These are phyloP conservation scores for Clitopilus passeckerianus DNA, from an alignment of 768 basidiomycete species.

Conservation along the genomic window DNA sequence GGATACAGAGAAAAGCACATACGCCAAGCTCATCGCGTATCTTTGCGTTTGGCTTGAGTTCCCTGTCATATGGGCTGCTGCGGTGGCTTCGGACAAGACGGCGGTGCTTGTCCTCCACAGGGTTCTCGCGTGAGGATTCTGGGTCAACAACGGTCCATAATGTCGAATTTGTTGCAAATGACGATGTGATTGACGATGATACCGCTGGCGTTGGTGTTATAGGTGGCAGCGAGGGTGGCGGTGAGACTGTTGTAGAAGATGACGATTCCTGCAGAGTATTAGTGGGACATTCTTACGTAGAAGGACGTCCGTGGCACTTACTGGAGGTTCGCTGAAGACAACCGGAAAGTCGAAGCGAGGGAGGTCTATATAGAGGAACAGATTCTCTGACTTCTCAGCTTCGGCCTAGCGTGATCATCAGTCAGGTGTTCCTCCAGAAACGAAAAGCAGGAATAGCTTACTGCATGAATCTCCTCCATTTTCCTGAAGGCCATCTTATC, in stretches of 20 bases:
- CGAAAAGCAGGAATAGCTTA: slow-evolving; percentile 28
- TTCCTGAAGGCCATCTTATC: slow-evolving; percentile 90
- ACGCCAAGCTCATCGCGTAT: slow-evolving; percentile 91
- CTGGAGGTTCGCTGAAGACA: slow-evolving; percentile 88
- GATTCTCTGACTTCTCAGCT: slow-evolving; percentile 84
- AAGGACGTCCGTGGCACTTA: slow-evolving; percentile 4
- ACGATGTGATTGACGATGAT: slow-evolving; percentile 37
- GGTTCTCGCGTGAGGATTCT: slow-evolving; percentile 88
- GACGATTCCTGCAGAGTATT: slow-evolving; percentile 31
- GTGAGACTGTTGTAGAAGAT: slow-evolving; percentile 29
- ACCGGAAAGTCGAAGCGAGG: slow-evolving; percentile 98
- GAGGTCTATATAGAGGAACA: slow-evolving; percentile 95
- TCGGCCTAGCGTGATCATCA: slow-evolving; percentile 54
- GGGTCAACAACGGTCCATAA: slow-evolving; percentile 91
- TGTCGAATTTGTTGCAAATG: slow-evolving; percentile 59
- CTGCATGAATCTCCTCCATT: slow-evolving; percentile 93
- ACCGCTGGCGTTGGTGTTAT: slow-evolving; percentile 36
- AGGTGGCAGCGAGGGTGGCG: slow-evolving; percentile 25
- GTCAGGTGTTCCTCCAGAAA: neutral
- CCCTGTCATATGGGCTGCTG: slow-evolving; percentile 90
- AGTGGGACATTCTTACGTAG: neutral
- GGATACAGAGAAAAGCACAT: slow-evolving; percentile 18
- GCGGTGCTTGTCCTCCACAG: slow-evolving; percentile 96
- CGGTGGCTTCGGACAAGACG: slow-evolving; percentile 91
- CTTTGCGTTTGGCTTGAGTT: slow-evolving; percentile 95